Evolutionary conservation across 2,329 filamentous ascomycete species (phyloP).

Genomic region (Penicillium sp.): DNA sequence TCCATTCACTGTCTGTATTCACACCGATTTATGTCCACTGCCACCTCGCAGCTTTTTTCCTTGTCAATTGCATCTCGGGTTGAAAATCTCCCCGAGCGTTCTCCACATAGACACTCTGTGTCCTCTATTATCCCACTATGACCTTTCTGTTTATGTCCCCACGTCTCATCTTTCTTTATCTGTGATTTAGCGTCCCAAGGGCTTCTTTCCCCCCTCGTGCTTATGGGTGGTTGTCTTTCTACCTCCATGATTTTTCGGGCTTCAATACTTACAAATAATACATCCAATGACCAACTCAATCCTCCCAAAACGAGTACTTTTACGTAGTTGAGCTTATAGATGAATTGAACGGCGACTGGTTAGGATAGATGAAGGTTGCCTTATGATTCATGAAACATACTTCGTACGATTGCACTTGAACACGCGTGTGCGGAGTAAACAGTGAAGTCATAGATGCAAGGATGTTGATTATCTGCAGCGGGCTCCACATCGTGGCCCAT

Average conservation of each 20-base stretch:
- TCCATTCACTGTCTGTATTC: not conserved
- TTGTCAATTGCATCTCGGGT: slow-evolving; percentile 2
- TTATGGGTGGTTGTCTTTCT: not conserved
- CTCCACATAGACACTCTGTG: not conserved
- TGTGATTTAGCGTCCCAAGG: slow-evolving; percentile 8
- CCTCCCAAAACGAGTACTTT: not conserved
- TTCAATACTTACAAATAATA: not conserved
- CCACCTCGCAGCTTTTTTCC: not conserved
- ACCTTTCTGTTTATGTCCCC: not conserved
- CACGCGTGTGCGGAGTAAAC: not conserved
- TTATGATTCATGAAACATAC: too few species aligned
- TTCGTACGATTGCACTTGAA: too few species aligned
- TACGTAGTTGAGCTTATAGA: not conserved
- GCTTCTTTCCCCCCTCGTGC: slow-evolving; percentile 9
- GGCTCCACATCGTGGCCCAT: not conserved
- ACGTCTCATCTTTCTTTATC: not conserved
- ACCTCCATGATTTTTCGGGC: not conserved
- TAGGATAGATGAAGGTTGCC: not conserved
- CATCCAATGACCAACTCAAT: slow-evolving; percentile 3
- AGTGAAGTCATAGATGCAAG: not conserved
- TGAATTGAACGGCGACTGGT: not conserved
- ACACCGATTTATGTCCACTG: not conserved
- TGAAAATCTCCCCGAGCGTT: not conserved
- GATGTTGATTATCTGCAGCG: not conserved
- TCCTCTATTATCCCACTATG: slow-evolving; percentile 1